These are phyloP conservation scores for Dicorynia guianensis DNA, from an alignment of 306 rosid genomes.

Conservation along the genomic window DNA sequence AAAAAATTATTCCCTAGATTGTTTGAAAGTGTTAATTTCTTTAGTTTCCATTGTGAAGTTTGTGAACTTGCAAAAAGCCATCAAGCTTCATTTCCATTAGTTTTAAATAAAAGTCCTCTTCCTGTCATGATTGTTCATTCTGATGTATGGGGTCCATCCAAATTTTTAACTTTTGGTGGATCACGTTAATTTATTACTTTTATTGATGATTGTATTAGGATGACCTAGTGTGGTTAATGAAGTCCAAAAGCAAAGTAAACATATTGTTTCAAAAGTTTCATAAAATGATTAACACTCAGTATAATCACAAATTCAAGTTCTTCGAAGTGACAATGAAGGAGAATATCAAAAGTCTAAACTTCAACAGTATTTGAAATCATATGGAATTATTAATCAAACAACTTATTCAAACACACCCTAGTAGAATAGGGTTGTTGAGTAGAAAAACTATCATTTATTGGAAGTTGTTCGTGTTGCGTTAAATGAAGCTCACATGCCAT, in stretches of 20 bases:
- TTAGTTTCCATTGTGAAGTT: background rate
- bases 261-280: constrained; percentile 3
- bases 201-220: constrained; percentile 19
- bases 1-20: constrained; percentile 3
- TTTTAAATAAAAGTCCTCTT: background rate
- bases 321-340: constrained; percentile 5
- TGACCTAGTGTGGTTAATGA: constrained; percentile 12
- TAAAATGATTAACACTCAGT: background rate
- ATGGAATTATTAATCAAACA: background rate
- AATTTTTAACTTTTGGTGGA: constrained; percentile 10
- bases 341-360: background rate
- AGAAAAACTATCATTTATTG: background rate
- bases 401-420: background rate
- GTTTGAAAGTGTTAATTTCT: background rate
- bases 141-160: background rate
- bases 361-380: background rate
- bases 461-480: background rate
- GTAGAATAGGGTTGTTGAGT: background rate
- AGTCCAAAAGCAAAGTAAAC: background rate
- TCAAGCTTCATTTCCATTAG: constrained; percentile 1
- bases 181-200: constrained; percentile 15
- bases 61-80: constrained; percentile 13
- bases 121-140: background rate
- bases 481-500: background rate
- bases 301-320: background rate